phyloP scores from a whole-genome alignment of 306 rosid genomes.

The Sicyos edulis region DNA sequence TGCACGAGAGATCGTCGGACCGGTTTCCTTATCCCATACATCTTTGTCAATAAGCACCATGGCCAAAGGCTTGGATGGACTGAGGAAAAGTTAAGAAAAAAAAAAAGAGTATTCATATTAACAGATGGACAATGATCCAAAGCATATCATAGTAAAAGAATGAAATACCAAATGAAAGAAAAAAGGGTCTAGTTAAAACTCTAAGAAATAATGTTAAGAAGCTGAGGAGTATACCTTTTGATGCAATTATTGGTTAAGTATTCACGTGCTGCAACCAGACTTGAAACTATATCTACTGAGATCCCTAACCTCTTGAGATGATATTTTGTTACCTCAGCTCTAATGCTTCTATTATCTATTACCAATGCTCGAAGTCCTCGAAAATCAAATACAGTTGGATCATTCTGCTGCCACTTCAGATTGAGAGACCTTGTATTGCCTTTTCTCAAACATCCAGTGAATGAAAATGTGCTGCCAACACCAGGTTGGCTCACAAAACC shows the following conservation, averaged over 20 bases:
- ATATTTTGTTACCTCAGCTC: constrained; percentile 76
- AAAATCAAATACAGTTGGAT: constrained; percentile 40
- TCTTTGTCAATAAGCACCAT: constrained; percentile 78
- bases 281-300: constrained; percentile 44
- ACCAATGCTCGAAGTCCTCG: constrained; percentile 63
- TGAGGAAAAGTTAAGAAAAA: constrained; percentile 26
- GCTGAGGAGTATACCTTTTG: constrained; percentile 36
- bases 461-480: constrained; percentile 81
- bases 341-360: constrained; percentile 54
- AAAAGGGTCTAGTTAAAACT: not conserved
- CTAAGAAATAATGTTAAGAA: not conserved
- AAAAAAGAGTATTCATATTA: constrained; percentile 9
- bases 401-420: constrained; percentile 45
- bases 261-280: constrained; percentile 46
- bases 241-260: constrained; percentile 39
- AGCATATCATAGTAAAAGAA: constrained; percentile 19
- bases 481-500: constrained; percentile 85
- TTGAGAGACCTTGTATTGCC: constrained; percentile 44
- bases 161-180: not conserved
- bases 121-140: constrained; percentile 17
- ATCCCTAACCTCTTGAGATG: constrained; percentile 75
- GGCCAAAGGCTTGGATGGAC: constrained; percentile 37
- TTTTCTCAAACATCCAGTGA: constrained; percentile 59
- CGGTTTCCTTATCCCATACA: constrained; percentile 56
- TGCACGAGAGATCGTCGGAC: constrained; percentile 25